A percentile compares a stretch with the other conserved stretches of the same genome.
These are phyloP conservation scores for Fragosphaeria purpurea DNA, from an alignment of 2,329 filamentous ascomycete species.

Conservation along the genomic window DNA sequence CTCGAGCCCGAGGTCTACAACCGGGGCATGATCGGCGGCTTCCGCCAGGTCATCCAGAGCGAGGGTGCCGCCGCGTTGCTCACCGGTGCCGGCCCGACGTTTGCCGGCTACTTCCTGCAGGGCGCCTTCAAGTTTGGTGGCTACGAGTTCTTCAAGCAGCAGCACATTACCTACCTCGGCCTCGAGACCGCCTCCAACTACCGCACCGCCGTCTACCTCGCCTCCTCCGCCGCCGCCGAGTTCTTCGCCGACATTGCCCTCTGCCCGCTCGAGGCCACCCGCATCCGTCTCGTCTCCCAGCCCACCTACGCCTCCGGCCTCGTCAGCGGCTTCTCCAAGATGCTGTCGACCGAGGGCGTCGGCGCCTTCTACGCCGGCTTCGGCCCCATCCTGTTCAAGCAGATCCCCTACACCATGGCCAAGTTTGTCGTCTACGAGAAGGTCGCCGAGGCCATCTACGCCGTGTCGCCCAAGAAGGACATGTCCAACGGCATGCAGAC, in stretches of 20 bases:
- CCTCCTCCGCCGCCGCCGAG: constrained; percentile 46
- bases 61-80: constrained; percentile 70
- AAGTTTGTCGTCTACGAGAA: constrained; percentile 86
- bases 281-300: constrained; percentile 74
- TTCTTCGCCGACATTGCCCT: constrained; percentile 62
- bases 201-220: constrained; percentile 64
- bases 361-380: constrained; percentile 77
- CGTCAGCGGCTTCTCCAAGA: constrained; percentile 62
- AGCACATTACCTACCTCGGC: constrained; percentile 63
- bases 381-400: constrained; percentile 69
- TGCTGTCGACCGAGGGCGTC: constrained; percentile 61
- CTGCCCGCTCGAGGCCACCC: constrained; percentile 75
- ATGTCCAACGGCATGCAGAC: constrained; percentile 58
- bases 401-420: constrained; percentile 80
- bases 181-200: constrained; percentile 61
- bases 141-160: constrained; percentile 84
- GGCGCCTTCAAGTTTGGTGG: constrained; percentile 81
- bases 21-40: constrained; percentile 67
- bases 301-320: constrained; percentile 67
- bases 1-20: constrained; percentile 75
- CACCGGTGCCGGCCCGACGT: constrained; percentile 69
- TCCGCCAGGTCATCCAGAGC: constrained; percentile 63
- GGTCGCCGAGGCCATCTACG: constrained; percentile 59
- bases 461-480: constrained; percentile 53
- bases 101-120: constrained; percentile 76